Conservation (phyloP, 176 grass and related monocot genomes). For the Oryza rufipogon region DNA sequence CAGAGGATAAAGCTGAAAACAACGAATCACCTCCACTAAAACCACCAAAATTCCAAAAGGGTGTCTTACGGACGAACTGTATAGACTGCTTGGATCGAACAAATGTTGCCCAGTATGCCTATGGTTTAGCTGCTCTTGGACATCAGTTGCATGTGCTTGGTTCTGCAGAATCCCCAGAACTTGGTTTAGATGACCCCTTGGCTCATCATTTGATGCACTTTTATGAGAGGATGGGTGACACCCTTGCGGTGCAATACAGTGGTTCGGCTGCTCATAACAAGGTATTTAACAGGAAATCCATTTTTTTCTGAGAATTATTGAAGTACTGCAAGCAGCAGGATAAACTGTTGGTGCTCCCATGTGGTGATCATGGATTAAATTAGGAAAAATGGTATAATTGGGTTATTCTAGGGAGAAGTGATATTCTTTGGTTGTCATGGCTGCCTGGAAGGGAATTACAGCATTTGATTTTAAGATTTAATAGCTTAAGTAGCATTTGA, state of each 20-base stretch:
- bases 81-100: slow-evolving; percentile 97
- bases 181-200: slow-evolving; percentile 73
- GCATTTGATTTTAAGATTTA: slow-evolving; percentile 19
- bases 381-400: background rate
- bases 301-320: background rate
- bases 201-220: slow-evolving; percentile 84
- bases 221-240: slow-evolving; percentile 93
- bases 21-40: slow-evolving; percentile 43
- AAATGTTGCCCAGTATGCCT: slow-evolving; percentile 95
- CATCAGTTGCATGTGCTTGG: slow-evolving; percentile 75
- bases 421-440: background rate
- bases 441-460: slow-evolving; percentile 18
- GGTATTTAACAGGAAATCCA: slow-evolving; percentile 46
- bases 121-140: slow-evolving; percentile 88
- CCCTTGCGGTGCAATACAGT: slow-evolving; percentile 83
- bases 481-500: background rate
- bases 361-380: slow-evolving; percentile 18
- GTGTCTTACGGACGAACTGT: slow-evolving; percentile 89
- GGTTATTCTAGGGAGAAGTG: slow-evolving; percentile 10
- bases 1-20: slow-evolving; percentile 59
- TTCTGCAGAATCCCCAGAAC: slow-evolving; percentile 55
- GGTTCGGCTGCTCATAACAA: slow-evolving; percentile 97
- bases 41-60: slow-evolving; percentile 70
- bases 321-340: background rate
- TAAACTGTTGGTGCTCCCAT: slow-evolving; percentile 16